Evolutionary conservation across 2,329 filamentous ascomycete genomes (phyloP), one percentile per base, ranked within the genome.

Genomic region (Calonectria multiphialidica): DNA sequence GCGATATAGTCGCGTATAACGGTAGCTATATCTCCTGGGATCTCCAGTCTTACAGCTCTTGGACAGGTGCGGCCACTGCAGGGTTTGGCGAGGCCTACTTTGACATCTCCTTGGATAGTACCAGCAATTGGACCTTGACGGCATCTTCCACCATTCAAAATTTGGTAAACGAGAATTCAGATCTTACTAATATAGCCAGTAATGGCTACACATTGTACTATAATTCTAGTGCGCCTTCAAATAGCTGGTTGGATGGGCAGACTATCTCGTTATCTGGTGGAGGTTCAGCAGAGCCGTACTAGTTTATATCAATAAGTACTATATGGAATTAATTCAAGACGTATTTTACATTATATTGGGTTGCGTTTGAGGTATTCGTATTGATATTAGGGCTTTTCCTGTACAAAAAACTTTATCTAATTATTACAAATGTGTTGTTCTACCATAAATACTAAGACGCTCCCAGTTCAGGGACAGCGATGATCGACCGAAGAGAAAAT

Each of bases 1-100:
- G 62, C 1, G 33, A 65, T 25, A 47, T 65, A 10, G 44, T 65
- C 13, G 62, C 62, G 2, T 49, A 49, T 30, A 65, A 65, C 16
- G 45, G 62, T 28, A 65, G 62, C 42, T 49, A 47, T 16, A 65
- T 65, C 62, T 49, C 15, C 13, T 65, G 62, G 62, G 44, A 47
- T 21, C 62, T 65, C 9, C 21, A 40, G 21, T 23, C 13, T n/a
- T 65, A 65, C 33, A 49, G 30, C 45, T 49, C 44, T 18, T 65
- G 62, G 62, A 65, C 62, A 9, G 62, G 62, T 18, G 45, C 44
- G 8, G 45, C 62, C 12, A 37, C 33, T 13, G n/a, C 62, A 18
- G 62, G 33, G 16, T 37, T 35, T n/a, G 45, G 62, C 8, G 45
- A 35, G 37, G 62, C 44, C 2, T 65, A 65, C 45, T 65, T 65